Evolutionary conservation across 2,329 filamentous ascomycete genomes (phyloP), one percentile per base, ranked within the genome.

Genomic region (Colletotrichum sp.): DNA sequence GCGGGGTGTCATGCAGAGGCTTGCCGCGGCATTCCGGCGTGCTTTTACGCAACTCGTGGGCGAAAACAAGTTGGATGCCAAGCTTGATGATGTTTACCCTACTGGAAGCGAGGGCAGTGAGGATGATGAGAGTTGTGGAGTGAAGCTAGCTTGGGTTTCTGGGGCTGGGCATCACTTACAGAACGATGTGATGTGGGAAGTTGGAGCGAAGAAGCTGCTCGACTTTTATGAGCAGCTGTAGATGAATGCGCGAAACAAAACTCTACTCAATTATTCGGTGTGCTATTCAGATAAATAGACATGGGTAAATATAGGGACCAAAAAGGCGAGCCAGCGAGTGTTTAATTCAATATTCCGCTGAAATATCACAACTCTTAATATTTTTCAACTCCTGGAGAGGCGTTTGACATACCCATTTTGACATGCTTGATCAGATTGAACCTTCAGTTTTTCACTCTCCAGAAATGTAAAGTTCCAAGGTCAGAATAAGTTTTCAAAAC

Each of bases 101-200:
- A 13, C 81, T 10, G 28, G 72, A 1, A 81, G 79, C 1, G 80
- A 79, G 57, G 80, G 78, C 8, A 81, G 66, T 2, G 30, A 78
- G 34, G 83, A 84, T 64, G 78, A 80, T 24, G 78, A 57, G 4
- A 81, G 82, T 5, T 79, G 82, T 13, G 87, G 86, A 1, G 87
- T 90, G 12, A 80, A 82, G 63, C 81, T 88, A 63, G 83, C 79
- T 18, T 81, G 87, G 62, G 86, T 90, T 1, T 81, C 84, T 5
- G 85, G 84, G 4, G 83, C 88, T 5, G 89, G 86, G 3, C 89
- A 91, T 80, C 89, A 91, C 81, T 76, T 90, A 60, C 88, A 90
- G 79, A 90, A 91, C 71, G 89, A 91, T 78, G 80, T 86, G 13
- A 83, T 84, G 52, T 90, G 88, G 87, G 82, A 89, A 70, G 80